Evolutionary conservation across 352 stramenopile genomes (phyloP).

Genomic region (Phytophthora litchii): DNA sequence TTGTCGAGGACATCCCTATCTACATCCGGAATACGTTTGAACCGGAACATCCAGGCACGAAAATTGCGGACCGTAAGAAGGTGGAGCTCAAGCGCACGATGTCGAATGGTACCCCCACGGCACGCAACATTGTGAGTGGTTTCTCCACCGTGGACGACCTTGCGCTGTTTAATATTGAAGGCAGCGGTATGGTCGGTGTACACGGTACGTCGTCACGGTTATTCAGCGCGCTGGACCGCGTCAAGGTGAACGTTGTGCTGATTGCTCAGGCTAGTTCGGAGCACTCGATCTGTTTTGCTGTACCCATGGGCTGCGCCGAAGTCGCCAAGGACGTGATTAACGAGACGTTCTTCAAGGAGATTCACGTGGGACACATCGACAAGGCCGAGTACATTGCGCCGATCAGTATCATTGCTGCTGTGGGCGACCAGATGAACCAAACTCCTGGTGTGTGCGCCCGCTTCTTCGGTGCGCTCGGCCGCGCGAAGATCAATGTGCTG

Average conservation of each 20-base stretch:
- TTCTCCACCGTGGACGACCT: constrained; percentile 95
- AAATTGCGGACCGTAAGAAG: constrained; percentile 71
- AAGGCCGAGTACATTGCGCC: constrained; percentile 86
- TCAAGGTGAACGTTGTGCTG: constrained; percentile 94
- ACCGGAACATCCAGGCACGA: constrained; percentile 74
- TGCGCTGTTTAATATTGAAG: constrained; percentile 96
- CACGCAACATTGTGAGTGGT: constrained; percentile 82
- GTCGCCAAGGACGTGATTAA: constrained; percentile 78
- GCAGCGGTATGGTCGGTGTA: constrained; percentile 94
- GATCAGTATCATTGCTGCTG: constrained; percentile 95
- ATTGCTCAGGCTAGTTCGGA: constrained; percentile 96
- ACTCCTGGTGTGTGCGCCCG: constrained; percentile 91
- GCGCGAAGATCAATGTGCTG: constrained; percentile 95
- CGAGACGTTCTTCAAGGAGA: constrained; percentile 89
- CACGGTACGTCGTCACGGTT: constrained; percentile 92
- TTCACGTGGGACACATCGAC: constrained; percentile 84
- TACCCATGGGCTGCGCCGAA: constrained; percentile 71
- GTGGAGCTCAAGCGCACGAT: constrained; percentile 63
- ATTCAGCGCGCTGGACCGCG: constrained; percentile 91
- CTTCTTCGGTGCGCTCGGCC: constrained; percentile 94
- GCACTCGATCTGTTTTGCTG: constrained; percentile 96
- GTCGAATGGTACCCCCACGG: constrained; percentile 63
- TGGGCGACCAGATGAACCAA: constrained; percentile 95
- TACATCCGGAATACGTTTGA: constrained; percentile 98
- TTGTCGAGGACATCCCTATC: constrained; percentile 94